phyloP scores from a whole-genome alignment of 1,284 basidiomycete genomes.

The Leccinum cinnamomeum region DNA sequence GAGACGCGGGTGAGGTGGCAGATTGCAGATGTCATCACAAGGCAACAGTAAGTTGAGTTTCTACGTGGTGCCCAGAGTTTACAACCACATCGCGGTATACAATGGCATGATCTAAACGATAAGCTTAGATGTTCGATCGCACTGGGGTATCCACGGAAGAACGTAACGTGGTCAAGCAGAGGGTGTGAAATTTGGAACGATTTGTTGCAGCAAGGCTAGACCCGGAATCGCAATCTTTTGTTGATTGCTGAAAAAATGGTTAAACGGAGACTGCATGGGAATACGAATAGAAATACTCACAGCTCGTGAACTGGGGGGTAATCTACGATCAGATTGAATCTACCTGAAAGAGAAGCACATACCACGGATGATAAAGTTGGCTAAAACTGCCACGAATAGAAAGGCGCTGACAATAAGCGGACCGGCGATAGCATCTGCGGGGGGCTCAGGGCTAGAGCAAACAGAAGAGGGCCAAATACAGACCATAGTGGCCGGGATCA shows the following conservation, averaged over 20 bases:
- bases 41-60: background rate
- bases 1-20: background rate
- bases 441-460: background rate
- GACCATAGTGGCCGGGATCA: conserved; percentile 91
- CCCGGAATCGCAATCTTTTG: conserved; percentile 34
- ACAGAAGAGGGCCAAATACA: conserved; percentile 25
- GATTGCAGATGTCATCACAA: conserved; percentile 1
- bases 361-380: conserved; percentile 87
- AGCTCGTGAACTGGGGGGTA: conserved; percentile 37
- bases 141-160: background rate
- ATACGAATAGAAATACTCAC: conserved; percentile 31
- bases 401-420: conserved; percentile 78
- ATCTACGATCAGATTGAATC: conserved; percentile 1
- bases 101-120: background rate
- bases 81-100: background rate
- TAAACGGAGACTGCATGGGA: background rate
- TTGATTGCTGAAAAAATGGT: conserved; percentile 20
- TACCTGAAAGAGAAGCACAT: conserved; percentile 25
- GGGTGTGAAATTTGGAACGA: conserved; percentile 23
- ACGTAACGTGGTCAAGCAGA: conserved; percentile 10
- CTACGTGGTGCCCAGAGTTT: background rate
- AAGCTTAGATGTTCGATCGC: background rate
- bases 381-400: conserved; percentile 82
- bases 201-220: conserved; percentile 27
- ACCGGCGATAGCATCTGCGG: conserved; percentile 73